phyloP scores from a whole-genome alignment of 1,139 yeast genomes.

The Kodamaea plutei region DNA sequence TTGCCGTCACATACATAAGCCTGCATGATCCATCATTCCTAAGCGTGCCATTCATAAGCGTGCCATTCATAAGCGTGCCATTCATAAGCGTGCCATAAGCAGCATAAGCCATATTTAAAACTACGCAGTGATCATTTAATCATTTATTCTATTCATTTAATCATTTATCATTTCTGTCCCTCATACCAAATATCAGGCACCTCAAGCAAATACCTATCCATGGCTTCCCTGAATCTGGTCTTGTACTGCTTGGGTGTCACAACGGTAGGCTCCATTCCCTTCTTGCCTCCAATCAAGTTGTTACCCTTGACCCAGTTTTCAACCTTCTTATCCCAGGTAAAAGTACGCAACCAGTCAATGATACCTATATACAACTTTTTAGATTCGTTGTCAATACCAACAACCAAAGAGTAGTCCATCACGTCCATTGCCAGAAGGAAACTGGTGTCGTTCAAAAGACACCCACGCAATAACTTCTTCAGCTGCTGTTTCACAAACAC shows the following conservation, averaged over 20 bases:
- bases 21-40: too few relatives aligned
- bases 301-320: conserved; percentile 98
- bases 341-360: conserved; percentile 91
- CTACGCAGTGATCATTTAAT: too few relatives aligned
- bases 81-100: too few relatives aligned
- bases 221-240: conserved; percentile 91
- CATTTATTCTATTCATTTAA: not conserved
- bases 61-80: too few relatives aligned
- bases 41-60: too few relatives aligned
- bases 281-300: conserved; percentile 79
- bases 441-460: conserved; percentile 90
- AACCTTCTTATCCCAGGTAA: conserved; percentile 97
- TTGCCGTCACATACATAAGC: too few relatives aligned
- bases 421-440: conserved; percentile 96
- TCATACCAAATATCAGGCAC: conserved; percentile 87
- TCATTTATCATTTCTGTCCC: conserved; percentile 16
- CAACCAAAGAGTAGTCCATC: conserved; percentile 95
- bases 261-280: conserved; percentile 93
- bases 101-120: too few relatives aligned
- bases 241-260: conserved; percentile 95
- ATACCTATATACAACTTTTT: conserved; percentile 82
- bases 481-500: conserved; percentile 91
- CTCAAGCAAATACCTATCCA: conserved; percentile 92
- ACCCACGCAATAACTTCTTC: conserved; percentile 77
- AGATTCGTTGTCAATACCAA: conserved; percentile 76